phyloP scores from a whole-genome alignment of 768 basidiomycete genomes.

The Serendipita sp. region DNA sequence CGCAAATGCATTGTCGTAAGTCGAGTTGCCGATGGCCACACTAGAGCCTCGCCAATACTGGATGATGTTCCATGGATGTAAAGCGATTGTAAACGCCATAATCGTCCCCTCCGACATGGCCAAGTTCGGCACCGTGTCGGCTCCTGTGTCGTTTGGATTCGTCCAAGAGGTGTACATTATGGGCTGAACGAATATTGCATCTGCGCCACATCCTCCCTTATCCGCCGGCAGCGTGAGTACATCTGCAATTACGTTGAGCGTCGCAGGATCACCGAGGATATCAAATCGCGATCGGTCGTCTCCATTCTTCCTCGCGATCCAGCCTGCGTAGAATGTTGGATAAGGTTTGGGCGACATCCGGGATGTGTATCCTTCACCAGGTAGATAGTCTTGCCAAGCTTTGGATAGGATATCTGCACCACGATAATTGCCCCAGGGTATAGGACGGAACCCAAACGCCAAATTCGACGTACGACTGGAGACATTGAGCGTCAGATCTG shows the following conservation, averaged over 20 bases:
- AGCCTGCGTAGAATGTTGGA: neutral
- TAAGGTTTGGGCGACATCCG: neutral
- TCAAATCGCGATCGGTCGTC: neutral
- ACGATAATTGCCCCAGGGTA: neutral
- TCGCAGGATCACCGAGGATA: neutral
- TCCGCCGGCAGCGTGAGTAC: neutral
- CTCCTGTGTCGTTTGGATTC: neutral
- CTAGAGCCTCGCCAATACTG: neutral
- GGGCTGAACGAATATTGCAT: neutral
- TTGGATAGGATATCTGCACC: neutral
- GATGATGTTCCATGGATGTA: neutral
- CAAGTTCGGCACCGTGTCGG: neutral
- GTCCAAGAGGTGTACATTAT: neutral
- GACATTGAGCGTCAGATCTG: neutral
- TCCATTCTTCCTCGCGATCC: neutral
- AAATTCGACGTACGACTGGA: neutral
- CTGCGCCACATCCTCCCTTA: neutral
- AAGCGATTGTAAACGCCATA: neutral
- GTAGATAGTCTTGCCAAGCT: neutral
- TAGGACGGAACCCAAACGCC: neutral
- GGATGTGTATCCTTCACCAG: neutral
- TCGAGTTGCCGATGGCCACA: neutral
- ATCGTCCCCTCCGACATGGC: neutral
- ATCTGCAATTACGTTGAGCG: neutral
- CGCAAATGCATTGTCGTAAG: neutral